Evolutionary conservation across 164 flowering plant species (phyloP), one percentile per base, ranked within the genome.

Genomic region (Cinnamomum micranthum): DNA sequence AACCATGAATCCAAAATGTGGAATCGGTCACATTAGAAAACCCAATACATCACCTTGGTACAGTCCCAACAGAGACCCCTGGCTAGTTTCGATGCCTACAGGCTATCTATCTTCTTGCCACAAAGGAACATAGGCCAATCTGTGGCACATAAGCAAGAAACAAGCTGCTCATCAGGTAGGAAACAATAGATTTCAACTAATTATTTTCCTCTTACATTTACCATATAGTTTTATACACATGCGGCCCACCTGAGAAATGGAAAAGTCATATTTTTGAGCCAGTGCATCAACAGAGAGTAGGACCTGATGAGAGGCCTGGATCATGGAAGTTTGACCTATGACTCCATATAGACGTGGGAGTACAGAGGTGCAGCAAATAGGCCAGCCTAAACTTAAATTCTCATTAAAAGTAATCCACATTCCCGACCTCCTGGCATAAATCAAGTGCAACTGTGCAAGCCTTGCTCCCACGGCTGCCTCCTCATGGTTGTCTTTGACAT

Each of bases 401-500:
- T 55, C n/a, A 55, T 19, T 55, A 55, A 17, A 55, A 0, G 6
- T 14, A 1, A 55, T 55, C 60, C n/a, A 14, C 60, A 55, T 55
- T 55, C 60, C 1, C 4, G 6, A 55, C 98, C 94, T 90, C 88
- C 74, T 88, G 85, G 80, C 99, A 95, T 68, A 95, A 82, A 65
- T 89, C 91, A 35, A 93, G 79, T 60, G 97, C 33, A 31, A 4
- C 33, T 0, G 33, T 52, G 6, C 78, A 66, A 87, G 92, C 63
- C 92, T 89, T 73, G 86, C 97, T 65, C 99, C 97, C 9, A 85
- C 80, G 7, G 99, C 99, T 58, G 97, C 99, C 84, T 95, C 99
- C 79, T 95, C 99, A 51, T 95, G 99, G 84, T 95, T 93, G 81
- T 95, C 99, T 89, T 93, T 95, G 4, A 93, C 97, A 74, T 95